Base-by-base conservation (phyloP, 2,329 filamentous ascomycete genomes). In the Nakataea oryzae region DNA sequence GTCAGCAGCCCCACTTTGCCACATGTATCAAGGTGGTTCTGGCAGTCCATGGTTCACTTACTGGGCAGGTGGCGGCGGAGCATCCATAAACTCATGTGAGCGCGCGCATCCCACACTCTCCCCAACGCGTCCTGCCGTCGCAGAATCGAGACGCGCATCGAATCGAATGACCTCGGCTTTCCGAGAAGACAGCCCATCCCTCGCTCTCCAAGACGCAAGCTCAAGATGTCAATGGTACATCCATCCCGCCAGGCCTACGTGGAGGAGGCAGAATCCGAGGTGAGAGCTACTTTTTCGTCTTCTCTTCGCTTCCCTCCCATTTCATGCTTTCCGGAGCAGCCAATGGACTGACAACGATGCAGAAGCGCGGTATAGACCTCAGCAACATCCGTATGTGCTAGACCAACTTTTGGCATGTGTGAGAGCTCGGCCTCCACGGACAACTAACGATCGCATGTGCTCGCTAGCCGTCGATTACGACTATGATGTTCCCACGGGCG, bases 181-280 rank as follows among this genome's bases (percentile, higher is more conserved):
- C 41, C 7, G 21, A n/a, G 21, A 17, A 50, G 41, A 7, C 17
- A n/a, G 17, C 1, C 6, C 41, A 32, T n/a, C 41, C 17, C 8
- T 56, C 26, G 24, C 24, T 28, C 54, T 7, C 54, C 24, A 6
- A 14, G n/a, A 11, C 54, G n/a, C 26, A 55, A 6, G 14, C 11
- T 17, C 34, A 59, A 29, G 27, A 59, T 59, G 58, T 59, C 58
- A 66, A 86, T 83, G 78, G 86, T 96, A 79, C 93, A 97, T 79
- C 93, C 93, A 63, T 86, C 93, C 73, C 86, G 95, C 67, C 89
- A 93, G 76, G 93, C 93, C 55, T 97, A 96, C 75, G 92, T 97
- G 66, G 93, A 97, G 81, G 93, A 97, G 72, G 86, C 79, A 56
- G 80, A 85, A 71, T 75, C 81, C 61, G 83, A 88, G 79, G 87